Conservation (phyloP, 2,329 filamentous ascomycete genomes). For the Phaeosphaeria sp. region DNA sequence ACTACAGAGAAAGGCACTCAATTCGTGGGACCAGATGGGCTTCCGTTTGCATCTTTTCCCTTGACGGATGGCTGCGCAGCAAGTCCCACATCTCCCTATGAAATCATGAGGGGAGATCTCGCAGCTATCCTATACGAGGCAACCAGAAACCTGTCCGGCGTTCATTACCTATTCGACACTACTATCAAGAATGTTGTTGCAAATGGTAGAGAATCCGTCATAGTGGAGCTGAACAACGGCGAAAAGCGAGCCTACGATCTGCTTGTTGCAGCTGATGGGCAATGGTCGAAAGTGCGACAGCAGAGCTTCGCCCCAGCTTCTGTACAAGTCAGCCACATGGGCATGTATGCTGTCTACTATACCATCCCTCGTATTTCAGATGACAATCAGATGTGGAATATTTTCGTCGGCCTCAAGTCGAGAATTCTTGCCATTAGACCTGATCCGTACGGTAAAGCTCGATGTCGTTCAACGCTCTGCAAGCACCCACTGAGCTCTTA, state of each 20-base stretch:
- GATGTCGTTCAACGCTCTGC: neutral
- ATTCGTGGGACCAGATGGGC: conserved; percentile 34
- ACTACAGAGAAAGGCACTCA: conserved; percentile 50
- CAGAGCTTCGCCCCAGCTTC: conserved; percentile 28
- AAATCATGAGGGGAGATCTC: conserved; percentile 40
- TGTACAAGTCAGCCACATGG: conserved; percentile 23
- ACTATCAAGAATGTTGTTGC: conserved; percentile 32
- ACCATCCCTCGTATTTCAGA: conserved; percentile 40
- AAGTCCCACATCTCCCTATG: conserved; percentile 25
- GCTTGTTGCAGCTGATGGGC: conserved; percentile 63
- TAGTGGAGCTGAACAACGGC: conserved; percentile 54
- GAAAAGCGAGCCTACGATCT: conserved; percentile 56
- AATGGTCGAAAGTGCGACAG: conserved; percentile 54
- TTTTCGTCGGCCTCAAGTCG: conserved; percentile 45
- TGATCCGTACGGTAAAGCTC: conserved; percentile 25
- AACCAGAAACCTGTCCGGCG: conserved; percentile 1
- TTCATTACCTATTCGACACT: conserved; percentile 17
- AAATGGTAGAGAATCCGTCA: conserved; percentile 44
- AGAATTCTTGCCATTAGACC: conserved; percentile 35
- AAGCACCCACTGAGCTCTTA: neutral
- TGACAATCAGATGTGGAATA: conserved; percentile 44
- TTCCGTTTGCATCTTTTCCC: conserved; percentile 20
- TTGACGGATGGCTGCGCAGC: conserved; percentile 22
- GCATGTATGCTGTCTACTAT: conserved; percentile 46
- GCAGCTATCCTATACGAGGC: conserved; percentile 36